These are phyloP conservation scores for Strigomonas culicis DNA, from an alignment of 208 protist genomes.

Conservation along the genomic window DNA sequence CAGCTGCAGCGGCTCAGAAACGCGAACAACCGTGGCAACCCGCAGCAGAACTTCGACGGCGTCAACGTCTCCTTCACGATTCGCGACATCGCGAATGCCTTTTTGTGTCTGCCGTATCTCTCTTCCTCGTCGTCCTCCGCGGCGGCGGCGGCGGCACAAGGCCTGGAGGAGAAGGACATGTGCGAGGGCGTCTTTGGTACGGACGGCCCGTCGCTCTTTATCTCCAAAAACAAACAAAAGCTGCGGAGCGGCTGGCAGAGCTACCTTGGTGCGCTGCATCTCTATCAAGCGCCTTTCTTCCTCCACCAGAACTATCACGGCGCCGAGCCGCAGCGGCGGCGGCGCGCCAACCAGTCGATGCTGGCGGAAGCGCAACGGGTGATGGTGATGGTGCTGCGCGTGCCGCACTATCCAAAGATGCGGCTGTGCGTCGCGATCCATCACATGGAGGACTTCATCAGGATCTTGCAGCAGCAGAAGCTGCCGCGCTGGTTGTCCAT, in stretches of 20 bases:
- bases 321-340: no score
- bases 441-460: constrained; percentile 64
- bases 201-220: constrained; percentile 53
- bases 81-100: constrained; percentile 53
- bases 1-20: no score
- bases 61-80: constrained; percentile 68
- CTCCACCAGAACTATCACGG: constrained; percentile 43
- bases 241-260: constrained; percentile 50
- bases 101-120: constrained; percentile 40
- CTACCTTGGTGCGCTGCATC: constrained; percentile 55
- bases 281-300: constrained; percentile 65
- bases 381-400: constrained; percentile 56
- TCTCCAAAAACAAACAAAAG: constrained; percentile 34
- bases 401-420: constrained; percentile 55
- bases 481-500: constrained; percentile 31
- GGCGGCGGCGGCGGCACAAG: background rate
- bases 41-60: constrained; percentile 4
- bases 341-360: no score
- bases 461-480: constrained; percentile 37
- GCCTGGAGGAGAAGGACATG: constrained; percentile 36
- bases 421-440: constrained; percentile 65
- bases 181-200: constrained; percentile 37
- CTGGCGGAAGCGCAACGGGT: constrained; percentile 7
- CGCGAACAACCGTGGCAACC: no score
- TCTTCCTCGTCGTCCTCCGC: background rate